These are phyloP conservation scores for Daldinia eschscholtzii DNA, from an alignment of 2,329 filamentous ascomycete genomes.

Conservation along the genomic window DNA sequence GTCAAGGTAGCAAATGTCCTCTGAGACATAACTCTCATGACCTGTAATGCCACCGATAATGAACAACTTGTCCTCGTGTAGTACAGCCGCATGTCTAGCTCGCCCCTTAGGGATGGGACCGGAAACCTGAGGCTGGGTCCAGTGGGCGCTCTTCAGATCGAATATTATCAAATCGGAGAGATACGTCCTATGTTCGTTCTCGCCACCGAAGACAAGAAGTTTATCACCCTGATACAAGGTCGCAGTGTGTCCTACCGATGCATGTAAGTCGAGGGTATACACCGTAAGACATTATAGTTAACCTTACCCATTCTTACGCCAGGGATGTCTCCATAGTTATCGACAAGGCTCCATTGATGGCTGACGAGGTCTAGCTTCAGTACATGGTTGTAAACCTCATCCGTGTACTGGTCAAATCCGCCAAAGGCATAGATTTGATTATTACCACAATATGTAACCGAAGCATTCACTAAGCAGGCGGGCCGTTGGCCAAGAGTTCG, in stretches of 20 bases:
- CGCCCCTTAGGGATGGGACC: constrained; percentile 89
- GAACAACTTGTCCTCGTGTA: constrained; percentile 97
- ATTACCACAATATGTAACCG: constrained; percentile 97
- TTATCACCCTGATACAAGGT: constrained; percentile 95
- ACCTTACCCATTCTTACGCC: constrained; percentile 91
- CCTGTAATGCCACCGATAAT: constrained; percentile 96
- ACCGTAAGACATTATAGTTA: constrained; percentile 18
- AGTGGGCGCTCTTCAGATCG: constrained; percentile 92
- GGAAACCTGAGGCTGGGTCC: constrained; percentile 90
- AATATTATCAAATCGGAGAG: constrained; percentile 97
- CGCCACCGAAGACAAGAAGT: constrained; percentile 95
- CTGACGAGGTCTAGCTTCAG: constrained; percentile 87
- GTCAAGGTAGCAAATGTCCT: constrained; percentile 97
- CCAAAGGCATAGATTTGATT: constrained; percentile 99
- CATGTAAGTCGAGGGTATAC: constrained; percentile 18
- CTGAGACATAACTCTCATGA: constrained; percentile 89
- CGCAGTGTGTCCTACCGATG: constrained; percentile 82
- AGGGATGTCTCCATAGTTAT: constrained; percentile 98
- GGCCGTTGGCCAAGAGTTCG: constrained; percentile 84
- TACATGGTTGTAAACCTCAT: constrained; percentile 99
- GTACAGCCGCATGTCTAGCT: constrained; percentile 91
- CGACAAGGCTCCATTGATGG: constrained; percentile 93
- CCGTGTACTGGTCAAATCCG: constrained; percentile 98
- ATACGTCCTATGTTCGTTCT: constrained; percentile 97
- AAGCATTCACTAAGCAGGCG: constrained; percentile 96